Evolutionary conservation across 139 green algal species (phyloP), one percentile per base, ranked within the genome.

Genomic region (Chlorella ohadii): DNA sequence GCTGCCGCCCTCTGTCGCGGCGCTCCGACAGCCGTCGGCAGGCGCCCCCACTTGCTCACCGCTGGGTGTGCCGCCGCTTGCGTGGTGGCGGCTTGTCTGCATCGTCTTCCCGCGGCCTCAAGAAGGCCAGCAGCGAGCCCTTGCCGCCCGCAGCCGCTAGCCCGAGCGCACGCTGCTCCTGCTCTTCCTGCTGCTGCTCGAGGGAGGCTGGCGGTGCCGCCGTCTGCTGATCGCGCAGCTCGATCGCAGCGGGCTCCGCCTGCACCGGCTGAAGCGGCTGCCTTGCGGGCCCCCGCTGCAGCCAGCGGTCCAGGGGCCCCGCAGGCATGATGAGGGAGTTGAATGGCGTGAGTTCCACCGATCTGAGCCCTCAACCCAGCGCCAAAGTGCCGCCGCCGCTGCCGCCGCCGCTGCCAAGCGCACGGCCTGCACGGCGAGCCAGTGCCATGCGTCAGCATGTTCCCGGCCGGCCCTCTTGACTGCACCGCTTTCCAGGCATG

Each of bases 231-330:
- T 67, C 38, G 13, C 76, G 57, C 13, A 16, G 31, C 25, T 57
- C 59, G 36, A 19, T 57, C 36, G n/a, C 47, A 33, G 36, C 19
- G n/a, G 76, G 9, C 39, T 0, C 4, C 36, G 59, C 17, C 27
- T 51, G 41, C 23, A 77, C 7, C 28, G 70, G 70, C 39, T 77
- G 39, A 25, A 77, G 70, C 27, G 70, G 70, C 27, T 59, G 70
- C 36, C 27, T 33, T 17, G 34, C 47, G 20, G 3, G 11, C 11
- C 51, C 51, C 11, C 72, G 72, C 19, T 79, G 57, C 76, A 82
- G 36, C 76, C 76, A 82, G 13, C 76, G 38, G 59, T 82, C 76
- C 25, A 82, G 59, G 9, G 74, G 33, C 7, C 51, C 55, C 9
- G 74, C 55, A 27, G 39, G 20, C 71, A 57, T 55, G 55, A 2